Conservation (phyloP, 306 rosid species). For the Quercus alba region DNA sequence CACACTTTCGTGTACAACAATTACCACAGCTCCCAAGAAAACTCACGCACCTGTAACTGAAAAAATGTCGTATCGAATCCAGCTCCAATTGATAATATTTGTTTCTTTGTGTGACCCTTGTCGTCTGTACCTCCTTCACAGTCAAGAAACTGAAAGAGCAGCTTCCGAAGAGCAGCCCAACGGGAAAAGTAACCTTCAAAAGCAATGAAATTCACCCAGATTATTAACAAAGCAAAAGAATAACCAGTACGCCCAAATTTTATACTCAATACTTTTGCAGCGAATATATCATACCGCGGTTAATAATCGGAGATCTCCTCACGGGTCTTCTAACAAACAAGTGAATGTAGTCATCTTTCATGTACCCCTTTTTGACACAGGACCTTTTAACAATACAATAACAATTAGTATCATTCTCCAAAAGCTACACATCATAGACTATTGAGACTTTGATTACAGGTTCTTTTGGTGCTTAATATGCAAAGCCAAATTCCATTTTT, state of each 20-base stretch:
- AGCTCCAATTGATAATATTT: constrained; percentile 75
- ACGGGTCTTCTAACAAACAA: constrained; percentile 84
- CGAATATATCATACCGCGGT: constrained; percentile 61
- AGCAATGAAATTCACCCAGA: constrained; percentile 9
- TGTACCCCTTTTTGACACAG: constrained; percentile 90
- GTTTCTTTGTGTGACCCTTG: constrained; percentile 35
- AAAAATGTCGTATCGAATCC: constrained; percentile 90
- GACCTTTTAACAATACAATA: constrained; percentile 52
- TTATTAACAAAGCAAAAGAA: constrained; percentile 4
- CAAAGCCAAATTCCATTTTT: too few relatives aligned
- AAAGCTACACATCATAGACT: neutral
- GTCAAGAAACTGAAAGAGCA: constrained; percentile 77
- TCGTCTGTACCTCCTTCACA: constrained; percentile 30
- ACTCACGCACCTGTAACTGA: constrained; percentile 80
- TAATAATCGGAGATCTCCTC: constrained; percentile 92
- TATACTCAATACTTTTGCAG: constrained; percentile 9
- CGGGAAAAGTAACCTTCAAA: constrained; percentile 81
- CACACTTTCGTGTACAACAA: neutral
- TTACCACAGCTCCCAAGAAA: constrained; percentile 23
- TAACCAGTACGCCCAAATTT: neutral
- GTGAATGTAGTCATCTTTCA: constrained; percentile 86
- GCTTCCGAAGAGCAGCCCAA: constrained; percentile 81
- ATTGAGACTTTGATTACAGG: too few relatives aligned
- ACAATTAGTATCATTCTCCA: constrained; percentile 11
- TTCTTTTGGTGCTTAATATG: too few relatives aligned